These are phyloP conservation scores for Lachnellula hyalina DNA, from an alignment of 2,329 filamentous ascomycete genomes.

Conservation along the genomic window DNA sequence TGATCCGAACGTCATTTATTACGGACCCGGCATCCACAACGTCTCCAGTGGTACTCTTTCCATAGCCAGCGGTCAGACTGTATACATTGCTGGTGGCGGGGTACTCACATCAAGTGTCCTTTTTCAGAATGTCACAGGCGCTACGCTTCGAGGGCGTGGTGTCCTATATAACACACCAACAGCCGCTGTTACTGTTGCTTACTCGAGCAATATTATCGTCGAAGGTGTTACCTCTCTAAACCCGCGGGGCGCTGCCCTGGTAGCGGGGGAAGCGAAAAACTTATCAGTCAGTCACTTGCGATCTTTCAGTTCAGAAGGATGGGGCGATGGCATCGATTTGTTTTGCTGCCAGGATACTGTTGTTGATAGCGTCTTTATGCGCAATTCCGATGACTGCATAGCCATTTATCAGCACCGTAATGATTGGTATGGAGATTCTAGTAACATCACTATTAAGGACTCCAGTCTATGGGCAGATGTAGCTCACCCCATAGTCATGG, in stretches of 20 bases:
- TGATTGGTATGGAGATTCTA: constrained; percentile 31
- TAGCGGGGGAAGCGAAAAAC: constrained; percentile 15
- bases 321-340: constrained; percentile 11
- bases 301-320: not conserved
- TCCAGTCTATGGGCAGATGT: constrained; percentile 30
- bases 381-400: constrained; percentile 35
- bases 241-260: constrained; percentile 15
- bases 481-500: constrained; percentile 34
- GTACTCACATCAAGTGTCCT: constrained; percentile 14
- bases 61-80: constrained; percentile 14
- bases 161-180: constrained; percentile 16
- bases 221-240: constrained; percentile 16
- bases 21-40: constrained; percentile 25
- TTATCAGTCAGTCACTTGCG: constrained; percentile 14
- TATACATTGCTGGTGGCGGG: constrained; percentile 20
- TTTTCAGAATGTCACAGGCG: constrained; percentile 18
- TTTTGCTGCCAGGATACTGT: constrained; percentile 4
- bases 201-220: constrained; percentile 19
- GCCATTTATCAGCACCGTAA: constrained; percentile 33
- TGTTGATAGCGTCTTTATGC: constrained; percentile 27
- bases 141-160: constrained; percentile 23
- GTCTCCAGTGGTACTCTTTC: not conserved
- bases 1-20: constrained; percentile 23
- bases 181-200: constrained; percentile 10
- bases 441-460: constrained; percentile 32